Evolutionary conservation across 495 filamentous ascomycete species (phyloP).

Genomic region (Schizothecium vesticola): DNA sequence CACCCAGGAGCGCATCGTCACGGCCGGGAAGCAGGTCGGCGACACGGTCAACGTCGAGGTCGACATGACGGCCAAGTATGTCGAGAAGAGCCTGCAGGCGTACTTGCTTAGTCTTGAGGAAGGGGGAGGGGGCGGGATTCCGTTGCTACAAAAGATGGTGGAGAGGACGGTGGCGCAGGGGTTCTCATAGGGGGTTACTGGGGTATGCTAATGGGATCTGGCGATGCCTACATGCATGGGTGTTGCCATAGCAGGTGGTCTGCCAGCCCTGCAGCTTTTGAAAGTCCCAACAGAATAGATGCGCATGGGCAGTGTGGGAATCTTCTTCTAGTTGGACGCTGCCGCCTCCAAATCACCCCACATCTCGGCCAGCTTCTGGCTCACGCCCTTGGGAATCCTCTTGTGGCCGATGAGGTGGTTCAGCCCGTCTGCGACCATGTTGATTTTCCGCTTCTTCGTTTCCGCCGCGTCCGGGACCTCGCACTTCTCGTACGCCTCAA

Average conservation of each 20-base stretch:
- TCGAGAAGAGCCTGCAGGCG: conserved; percentile 86
- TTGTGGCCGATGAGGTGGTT: conserved; percentile 57
- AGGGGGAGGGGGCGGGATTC: conserved; percentile 47
- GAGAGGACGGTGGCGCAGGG: conserved; percentile 69
- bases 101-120: conserved; percentile 51
- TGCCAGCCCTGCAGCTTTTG: neutral
- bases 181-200: conserved; percentile 37
- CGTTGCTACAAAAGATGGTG: conserved; percentile 80
- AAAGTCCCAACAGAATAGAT: neutral
- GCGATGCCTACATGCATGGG: neutral
- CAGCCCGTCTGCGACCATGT: conserved; percentile 50
- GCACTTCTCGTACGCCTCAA: conserved; percentile 59
- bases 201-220: neutral
- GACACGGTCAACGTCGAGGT: conserved; percentile 95
- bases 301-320: neutral
- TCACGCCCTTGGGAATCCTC: conserved; percentile 59
- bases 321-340: neutral
- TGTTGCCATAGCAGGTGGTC: neutral
- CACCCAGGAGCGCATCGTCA: conserved; percentile 88
- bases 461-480: conserved; percentile 36
- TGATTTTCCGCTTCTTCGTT: conserved; percentile 40
- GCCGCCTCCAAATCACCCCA: conserved; percentile 47
- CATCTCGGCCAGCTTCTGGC: conserved; percentile 66
- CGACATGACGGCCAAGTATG: conserved; percentile 97
- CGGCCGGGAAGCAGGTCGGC: conserved; percentile 71